Percentiles rank a stretch among this genome's conserved stretches.
phyloP scores from a whole-genome alignment of 2,329 filamentous ascomycete genomes.

The Blastomyces gilchristii region DNA sequence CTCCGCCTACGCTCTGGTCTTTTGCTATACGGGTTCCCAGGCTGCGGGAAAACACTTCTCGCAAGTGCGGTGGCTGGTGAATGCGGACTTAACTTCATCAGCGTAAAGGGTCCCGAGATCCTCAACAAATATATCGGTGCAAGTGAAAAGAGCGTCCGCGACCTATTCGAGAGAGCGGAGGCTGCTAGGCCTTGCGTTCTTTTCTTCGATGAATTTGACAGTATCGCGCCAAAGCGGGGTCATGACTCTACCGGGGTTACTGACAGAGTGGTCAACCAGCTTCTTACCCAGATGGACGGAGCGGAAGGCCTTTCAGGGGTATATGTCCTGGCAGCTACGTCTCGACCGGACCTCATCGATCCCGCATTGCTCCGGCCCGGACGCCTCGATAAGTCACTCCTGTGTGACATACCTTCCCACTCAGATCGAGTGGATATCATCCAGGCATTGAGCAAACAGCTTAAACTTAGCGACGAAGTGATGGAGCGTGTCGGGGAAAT shows the following conservation, averaged over 20 bases:
- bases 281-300: slow-evolving; percentile 97
- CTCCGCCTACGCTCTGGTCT: slow-evolving; percentile 88
- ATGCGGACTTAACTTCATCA: slow-evolving; percentile 96
- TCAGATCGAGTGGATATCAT: slow-evolving; percentile 85
- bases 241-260: slow-evolving; percentile 98
- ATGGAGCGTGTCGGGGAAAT: slow-evolving; percentile 58
- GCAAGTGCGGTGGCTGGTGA: slow-evolving; percentile 96
- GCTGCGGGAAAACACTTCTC: slow-evolving; percentile 91
- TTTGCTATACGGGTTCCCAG: slow-evolving; percentile 86
- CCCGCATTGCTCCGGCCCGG: slow-evolving; percentile 85
- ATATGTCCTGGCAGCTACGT: slow-evolving; percentile 91
- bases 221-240: slow-evolving; percentile 90
- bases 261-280: slow-evolving; percentile 94
- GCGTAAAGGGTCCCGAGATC: slow-evolving; percentile 95
- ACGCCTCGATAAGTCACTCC: slow-evolving; percentile 80
- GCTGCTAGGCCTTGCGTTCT: slow-evolving; percentile 87
- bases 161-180: slow-evolving; percentile 78
- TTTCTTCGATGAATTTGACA: slow-evolving; percentile 98
- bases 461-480: slow-evolving; percentile 61
- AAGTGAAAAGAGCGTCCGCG: slow-evolving; percentile 89
- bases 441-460: slow-evolving; percentile 67
- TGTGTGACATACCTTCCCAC: slow-evolving; percentile 76
- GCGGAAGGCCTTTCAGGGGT: slow-evolving; percentile 91
- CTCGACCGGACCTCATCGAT: slow-evolving; percentile 87
- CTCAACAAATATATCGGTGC: slow-evolving; percentile 99